A percentile compares a stretch with the other conserved stretches of the same genome.
Evolutionary conservation across 139 green algal species (phyloP).

Genomic region (Picochlorum sp.): DNA sequence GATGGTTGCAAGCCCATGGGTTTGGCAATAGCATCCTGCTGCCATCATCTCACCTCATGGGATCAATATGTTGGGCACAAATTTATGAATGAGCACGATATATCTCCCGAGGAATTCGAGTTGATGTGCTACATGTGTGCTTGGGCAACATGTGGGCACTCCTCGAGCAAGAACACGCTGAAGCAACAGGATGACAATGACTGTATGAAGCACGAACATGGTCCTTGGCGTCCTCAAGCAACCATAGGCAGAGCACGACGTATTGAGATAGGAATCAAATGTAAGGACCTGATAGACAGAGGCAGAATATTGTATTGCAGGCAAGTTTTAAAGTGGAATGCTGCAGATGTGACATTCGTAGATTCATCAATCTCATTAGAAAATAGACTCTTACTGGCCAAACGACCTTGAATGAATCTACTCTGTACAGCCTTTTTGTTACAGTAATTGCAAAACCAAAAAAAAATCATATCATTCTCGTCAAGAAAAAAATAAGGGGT

Average conservation of each 20-base stretch:
- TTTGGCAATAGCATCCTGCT: slow-evolving; percentile 66
- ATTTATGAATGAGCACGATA: slow-evolving; percentile 37
- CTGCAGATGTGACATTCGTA: too few relatives aligned
- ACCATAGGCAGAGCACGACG: slow-evolving; percentile 18
- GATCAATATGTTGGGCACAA: slow-evolving; percentile 53
- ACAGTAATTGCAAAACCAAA: too few relatives aligned
- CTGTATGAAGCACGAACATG: background rate
- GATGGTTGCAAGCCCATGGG: slow-evolving; percentile 13
- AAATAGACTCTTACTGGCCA: too few relatives aligned
- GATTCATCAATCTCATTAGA: background rate
- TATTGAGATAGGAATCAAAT: slow-evolving; percentile 44
- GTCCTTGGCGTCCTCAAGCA: slow-evolving; percentile 13
- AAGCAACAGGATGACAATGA: slow-evolving; percentile 7
- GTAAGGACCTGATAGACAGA: slow-evolving; percentile 63
- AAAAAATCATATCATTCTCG: too few relatives aligned
- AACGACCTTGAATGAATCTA: too few relatives aligned
- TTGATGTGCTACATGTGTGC: slow-evolving; percentile 61
- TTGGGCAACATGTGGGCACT: slow-evolving; percentile 69
- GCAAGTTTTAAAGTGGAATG: too few relatives aligned
- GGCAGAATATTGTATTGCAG: slow-evolving; percentile 24
- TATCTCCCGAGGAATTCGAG: slow-evolving; percentile 65
- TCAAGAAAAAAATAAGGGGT: too few relatives aligned
- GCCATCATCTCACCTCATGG: slow-evolving; percentile 77
- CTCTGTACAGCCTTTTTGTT: too few relatives aligned
- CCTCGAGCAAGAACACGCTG: slow-evolving; percentile 11